These are phyloP conservation scores for Solidago caesia DNA, from an alignment of 129 eudicot species.

Conservation along the genomic window DNA sequence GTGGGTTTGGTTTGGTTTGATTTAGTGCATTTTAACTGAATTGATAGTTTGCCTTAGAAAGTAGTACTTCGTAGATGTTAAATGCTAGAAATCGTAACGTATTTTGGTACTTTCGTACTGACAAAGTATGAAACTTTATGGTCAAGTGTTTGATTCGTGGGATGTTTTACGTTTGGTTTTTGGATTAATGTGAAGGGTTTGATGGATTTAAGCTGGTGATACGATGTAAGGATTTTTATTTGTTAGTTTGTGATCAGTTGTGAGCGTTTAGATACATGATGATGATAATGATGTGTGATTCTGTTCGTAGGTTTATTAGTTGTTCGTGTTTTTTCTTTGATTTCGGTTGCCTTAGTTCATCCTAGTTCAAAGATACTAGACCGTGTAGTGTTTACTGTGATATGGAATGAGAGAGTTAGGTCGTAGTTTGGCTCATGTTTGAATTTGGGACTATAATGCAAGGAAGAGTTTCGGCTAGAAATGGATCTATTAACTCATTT, in stretches of 20 bases:
- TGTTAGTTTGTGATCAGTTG: background rate
- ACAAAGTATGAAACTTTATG: too few relatives aligned
- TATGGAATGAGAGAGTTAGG: background rate
- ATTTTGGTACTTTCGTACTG: too few relatives aligned
- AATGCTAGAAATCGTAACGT: conserved; percentile 14
- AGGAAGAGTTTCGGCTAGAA: background rate
- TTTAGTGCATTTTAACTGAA: too few relatives aligned
- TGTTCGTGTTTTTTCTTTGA: conserved; percentile 9
- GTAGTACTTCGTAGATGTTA: conserved; percentile 6
- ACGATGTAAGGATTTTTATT: background rate
- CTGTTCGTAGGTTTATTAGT: conserved; percentile 1
- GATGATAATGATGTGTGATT: background rate
- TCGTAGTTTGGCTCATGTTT: conserved; percentile 6
- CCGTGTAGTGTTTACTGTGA: too few relatives aligned
- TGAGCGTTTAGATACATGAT: conserved; percentile 3
- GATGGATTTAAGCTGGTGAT: conserved; percentile 2
- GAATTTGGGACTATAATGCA: background rate
- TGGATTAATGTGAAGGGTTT: conserved; percentile 13
- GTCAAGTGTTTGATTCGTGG: too few relatives aligned
- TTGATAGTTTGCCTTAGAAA: background rate
- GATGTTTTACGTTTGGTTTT: background rate
- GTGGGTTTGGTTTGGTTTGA: too few relatives aligned
- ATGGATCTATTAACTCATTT: background rate
- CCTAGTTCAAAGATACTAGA: background rate
- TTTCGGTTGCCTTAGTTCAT: background rate